Base-by-base conservation (phyloP, 2,329 filamentous ascomycete species). In the Xylaria sp. region DNA sequence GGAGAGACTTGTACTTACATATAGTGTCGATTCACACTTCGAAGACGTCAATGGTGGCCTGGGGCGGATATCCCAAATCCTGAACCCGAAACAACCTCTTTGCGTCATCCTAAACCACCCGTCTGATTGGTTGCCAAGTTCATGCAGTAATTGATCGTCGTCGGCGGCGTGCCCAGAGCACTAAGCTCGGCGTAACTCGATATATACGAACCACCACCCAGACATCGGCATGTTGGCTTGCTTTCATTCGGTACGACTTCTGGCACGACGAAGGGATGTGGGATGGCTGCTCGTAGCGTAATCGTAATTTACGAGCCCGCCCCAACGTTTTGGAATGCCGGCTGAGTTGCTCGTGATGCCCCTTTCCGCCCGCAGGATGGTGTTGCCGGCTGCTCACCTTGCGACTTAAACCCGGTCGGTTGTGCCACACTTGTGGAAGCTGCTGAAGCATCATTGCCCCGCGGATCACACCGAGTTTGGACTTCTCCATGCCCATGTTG, bases 381-480 rank as follows among this genome's bases (percentile, higher is more conserved):
- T 46, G 49, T 4, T 43, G 40, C 31, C 33, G 41, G 49, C 54
- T 40, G 47, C 54, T 59, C 31, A 46, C 48, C 43, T 51, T 49
- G 60, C 49, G 56, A 60, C 56, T 53, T 11, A 25, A n/a, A 58
- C 55, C 60, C 46, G 29, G 56, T 41, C 51, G 29, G 27, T 60
- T 53, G 56, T 63, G 60, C 51, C 56, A 63, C 60, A 60, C 44
- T 59, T 60, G 54, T 59, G 47, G 57, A 49, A 60, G 57, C 51
- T 33, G 57, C 47, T 54, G 52, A 49, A 46, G 52, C 33, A 49
- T 57, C 57, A 52, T 38, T 51, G 35, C 47, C 38, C 29, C 44
- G 60, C 49, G 55, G 52, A 63, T 60, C 56, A 55, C 56, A 41
- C 56, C 40, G 25, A 56, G 19, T 63, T 49, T 55, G 38, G 51